phyloP scores from a whole-genome alignment of 2,329 filamentous ascomycete species.

The Neofusicoccum parvum region DNA sequence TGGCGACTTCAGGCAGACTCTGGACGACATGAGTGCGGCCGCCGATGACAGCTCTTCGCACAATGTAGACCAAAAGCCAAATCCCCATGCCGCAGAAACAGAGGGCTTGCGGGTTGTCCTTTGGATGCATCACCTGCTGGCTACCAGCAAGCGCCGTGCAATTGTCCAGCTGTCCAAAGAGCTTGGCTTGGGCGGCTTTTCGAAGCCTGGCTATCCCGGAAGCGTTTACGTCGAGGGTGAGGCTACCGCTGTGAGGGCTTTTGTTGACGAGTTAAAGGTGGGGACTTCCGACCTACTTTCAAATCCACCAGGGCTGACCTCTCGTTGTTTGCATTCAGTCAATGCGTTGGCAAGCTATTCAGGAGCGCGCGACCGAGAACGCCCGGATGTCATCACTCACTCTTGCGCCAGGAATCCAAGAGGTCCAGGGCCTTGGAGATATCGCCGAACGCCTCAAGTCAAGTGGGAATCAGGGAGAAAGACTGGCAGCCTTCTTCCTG shows the following conservation, averaged over 20 bases:
- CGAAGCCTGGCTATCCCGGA: slow-evolving; percentile 21
- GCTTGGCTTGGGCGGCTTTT: slow-evolving; percentile 7
- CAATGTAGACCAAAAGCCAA: neutral
- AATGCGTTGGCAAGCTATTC: slow-evolving; percentile 21
- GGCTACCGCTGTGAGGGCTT: neutral
- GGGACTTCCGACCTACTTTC: neutral
- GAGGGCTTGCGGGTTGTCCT: slow-evolving; percentile 19
- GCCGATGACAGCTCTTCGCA: slow-evolving; percentile 7
- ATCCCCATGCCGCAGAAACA: neutral
- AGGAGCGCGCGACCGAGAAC: slow-evolving; percentile 2
- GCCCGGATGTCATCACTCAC: neutral
- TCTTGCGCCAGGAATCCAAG: neutral
- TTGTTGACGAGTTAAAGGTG: slow-evolving; percentile 21
- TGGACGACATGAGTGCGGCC: slow-evolving; percentile 22
- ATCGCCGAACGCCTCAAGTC: slow-evolving; percentile 12
- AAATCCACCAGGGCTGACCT: no score
- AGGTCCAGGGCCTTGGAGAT: slow-evolving; percentile 18
- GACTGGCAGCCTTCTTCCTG: slow-evolving; percentile 8
- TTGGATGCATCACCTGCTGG: slow-evolving; percentile 20
- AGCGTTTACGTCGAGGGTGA: slow-evolving; percentile 20
- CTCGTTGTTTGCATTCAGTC: neutral
- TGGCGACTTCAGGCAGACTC: slow-evolving; percentile 17
- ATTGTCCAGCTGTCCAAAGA: slow-evolving; percentile 14
- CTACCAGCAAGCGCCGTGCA: slow-evolving; percentile 15
- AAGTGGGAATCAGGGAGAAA: neutral